These are phyloP conservation scores for Abrus precatorius DNA, from an alignment of 306 rosid genomes.

Conservation along the genomic window DNA sequence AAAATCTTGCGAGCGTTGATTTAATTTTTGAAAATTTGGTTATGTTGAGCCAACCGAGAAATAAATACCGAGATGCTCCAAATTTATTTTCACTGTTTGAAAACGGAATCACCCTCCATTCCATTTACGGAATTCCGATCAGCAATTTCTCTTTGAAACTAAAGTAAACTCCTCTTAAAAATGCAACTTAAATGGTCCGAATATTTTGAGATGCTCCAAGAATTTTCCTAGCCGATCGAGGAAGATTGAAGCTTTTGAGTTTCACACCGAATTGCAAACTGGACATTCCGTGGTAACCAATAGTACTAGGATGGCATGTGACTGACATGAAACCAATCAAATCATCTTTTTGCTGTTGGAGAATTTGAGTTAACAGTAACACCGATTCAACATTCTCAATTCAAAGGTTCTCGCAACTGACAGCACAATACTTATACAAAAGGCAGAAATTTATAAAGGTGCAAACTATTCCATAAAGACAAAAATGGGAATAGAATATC, in stretches of 20 bases:
- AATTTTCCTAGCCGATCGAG: neutral
- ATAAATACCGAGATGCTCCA: too few species aligned
- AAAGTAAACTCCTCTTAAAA: neutral
- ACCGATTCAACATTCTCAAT: constrained; percentile 21
- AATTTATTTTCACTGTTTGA: too few species aligned
- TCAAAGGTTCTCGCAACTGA: constrained; percentile 41
- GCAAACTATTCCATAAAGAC: constrained; percentile 7
- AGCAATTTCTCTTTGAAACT: constrained; percentile 5
- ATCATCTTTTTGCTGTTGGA: constrained; percentile 19
- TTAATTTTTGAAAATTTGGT: too few species aligned
- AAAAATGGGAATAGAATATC: constrained; percentile 39
- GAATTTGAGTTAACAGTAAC: neutral
- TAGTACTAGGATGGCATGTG: neutral
- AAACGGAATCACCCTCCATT: too few species aligned
- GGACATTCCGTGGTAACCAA: constrained; percentile 5
- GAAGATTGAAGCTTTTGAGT: neutral
- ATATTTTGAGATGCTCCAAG: neutral
- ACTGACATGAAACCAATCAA: constrained; percentile 7
- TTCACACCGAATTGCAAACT: neutral
- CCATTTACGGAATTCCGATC: too few species aligned
- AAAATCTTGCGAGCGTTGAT: too few species aligned
- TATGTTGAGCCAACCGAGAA: too few species aligned
- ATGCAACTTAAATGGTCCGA: neutral
- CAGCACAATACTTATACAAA: constrained; percentile 24
- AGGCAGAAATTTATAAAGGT: constrained; percentile 11